Evolutionary conservation across 352 stramenopile genomes (phyloP).

Genomic region (Pythium sukuiense): DNA sequence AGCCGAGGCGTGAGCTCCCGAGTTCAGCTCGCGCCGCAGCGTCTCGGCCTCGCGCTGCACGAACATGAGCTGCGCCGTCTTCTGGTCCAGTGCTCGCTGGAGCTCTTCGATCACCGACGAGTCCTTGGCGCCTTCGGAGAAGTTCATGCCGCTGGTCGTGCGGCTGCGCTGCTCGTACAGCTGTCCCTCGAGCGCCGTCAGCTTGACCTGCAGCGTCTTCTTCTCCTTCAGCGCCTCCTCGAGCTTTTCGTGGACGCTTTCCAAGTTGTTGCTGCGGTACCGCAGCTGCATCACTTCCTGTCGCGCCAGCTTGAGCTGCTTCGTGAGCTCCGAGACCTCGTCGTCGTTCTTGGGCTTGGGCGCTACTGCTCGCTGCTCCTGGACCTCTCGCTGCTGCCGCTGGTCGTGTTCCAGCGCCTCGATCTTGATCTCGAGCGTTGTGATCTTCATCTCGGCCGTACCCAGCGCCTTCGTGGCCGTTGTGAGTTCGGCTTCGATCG

Average conservation of each 20-base stretch:
- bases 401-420: slow-evolving; percentile 31
- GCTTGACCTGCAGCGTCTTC: slow-evolving; percentile 71
- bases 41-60: slow-evolving; percentile 51
- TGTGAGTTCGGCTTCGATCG: slow-evolving; percentile 30
- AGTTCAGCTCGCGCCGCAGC: slow-evolving; percentile 30
- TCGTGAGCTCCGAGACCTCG: slow-evolving; percentile 58
- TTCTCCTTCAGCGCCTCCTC: slow-evolving; percentile 81
- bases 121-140: slow-evolving; percentile 36
- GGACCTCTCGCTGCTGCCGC: slow-evolving; percentile 13
- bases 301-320: slow-evolving; percentile 75
- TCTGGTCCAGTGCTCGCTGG: slow-evolving; percentile 58
- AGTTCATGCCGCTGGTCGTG: slow-evolving; percentile 56
- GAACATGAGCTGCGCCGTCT: slow-evolving; percentile 48
- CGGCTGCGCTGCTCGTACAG: slow-evolving; percentile 75
- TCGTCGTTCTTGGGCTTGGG: slow-evolving; percentile 31
- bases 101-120: slow-evolving; percentile 47
- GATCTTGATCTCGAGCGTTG: slow-evolving; percentile 49
- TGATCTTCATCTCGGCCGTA: slow-evolving; percentile 31
- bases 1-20: slow-evolving; percentile 5
- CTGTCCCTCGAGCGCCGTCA: slow-evolving; percentile 76
- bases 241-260: slow-evolving; percentile 63
- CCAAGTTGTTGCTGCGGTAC: slow-evolving; percentile 79
- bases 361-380: slow-evolving; percentile 31
- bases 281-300: slow-evolving; percentile 85
- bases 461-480: slow-evolving; percentile 31